These are phyloP conservation scores for Alloteropsis semialata DNA, from an alignment of 176 grass and related monocot species.

Conservation along the genomic window DNA sequence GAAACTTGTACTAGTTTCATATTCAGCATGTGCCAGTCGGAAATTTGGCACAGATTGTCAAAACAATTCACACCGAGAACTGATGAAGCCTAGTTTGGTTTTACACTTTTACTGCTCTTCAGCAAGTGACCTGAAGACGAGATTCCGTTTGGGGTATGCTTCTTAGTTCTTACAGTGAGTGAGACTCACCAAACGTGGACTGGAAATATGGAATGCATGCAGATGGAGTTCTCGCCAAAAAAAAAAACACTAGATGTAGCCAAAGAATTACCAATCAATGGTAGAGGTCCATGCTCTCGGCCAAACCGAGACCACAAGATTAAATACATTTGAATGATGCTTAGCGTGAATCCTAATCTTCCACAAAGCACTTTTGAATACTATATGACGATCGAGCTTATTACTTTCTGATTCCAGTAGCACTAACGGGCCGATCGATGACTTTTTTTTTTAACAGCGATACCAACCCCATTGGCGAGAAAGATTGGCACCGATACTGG, in stretches of 20 bases:
- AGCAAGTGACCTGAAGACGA: neutral
- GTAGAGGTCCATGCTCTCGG: too few relatives aligned
- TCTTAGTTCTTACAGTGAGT: neutral
- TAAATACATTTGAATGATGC: neutral
- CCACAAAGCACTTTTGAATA: neutral
- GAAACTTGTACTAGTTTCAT: neutral
- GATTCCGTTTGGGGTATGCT: neutral
- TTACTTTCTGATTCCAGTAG: neutral
- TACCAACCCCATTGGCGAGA: too few relatives aligned
- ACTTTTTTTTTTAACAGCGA: too few relatives aligned
- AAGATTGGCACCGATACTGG: too few relatives aligned
- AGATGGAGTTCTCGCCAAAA: too few relatives aligned
- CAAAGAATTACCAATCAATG: too few relatives aligned
- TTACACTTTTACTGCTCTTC: neutral
- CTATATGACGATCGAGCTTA: too few relatives aligned
- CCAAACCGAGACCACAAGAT: neutral
- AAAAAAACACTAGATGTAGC: too few relatives aligned
- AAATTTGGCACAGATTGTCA: neutral
- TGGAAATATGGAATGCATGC: too few relatives aligned
- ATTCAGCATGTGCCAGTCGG: neutral
- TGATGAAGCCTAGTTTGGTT: neutral
- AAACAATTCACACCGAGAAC: neutral
- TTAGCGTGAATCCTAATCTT: constrained; percentile 33
- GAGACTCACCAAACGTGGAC: neutral
- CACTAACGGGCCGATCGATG: too few relatives aligned